Evolutionary conservation across 441 rosid species (phyloP).

Genomic region (Adansonia madagascariensis): DNA sequence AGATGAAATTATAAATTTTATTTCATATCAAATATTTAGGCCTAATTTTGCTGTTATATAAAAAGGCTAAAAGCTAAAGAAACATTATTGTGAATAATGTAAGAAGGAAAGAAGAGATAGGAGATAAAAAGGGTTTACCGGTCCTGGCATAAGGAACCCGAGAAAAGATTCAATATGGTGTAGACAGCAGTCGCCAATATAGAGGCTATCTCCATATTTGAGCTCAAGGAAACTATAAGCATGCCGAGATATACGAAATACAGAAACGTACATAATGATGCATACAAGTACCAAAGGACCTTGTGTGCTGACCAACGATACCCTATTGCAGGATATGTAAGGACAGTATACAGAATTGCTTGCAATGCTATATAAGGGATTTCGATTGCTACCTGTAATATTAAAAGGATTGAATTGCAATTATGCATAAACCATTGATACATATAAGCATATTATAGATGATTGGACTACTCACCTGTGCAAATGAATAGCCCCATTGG

Average conservation of each 20-base stretch:
- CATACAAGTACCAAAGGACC: constrained; percentile 55
- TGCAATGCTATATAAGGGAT: constrained; percentile 52
- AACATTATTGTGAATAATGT: background rate
- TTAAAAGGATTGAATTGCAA: no score
- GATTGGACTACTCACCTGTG: constrained; percentile 37
- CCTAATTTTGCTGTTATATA: background rate
- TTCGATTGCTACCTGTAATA: constrained; percentile 51
- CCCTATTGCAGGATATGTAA: constrained; percentile 61
- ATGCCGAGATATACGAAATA: constrained; percentile 56
- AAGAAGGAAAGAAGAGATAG: background rate
- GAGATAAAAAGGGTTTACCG: constrained; percentile 36
- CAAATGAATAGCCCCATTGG: constrained; percentile 51
- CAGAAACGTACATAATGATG: constrained; percentile 50
- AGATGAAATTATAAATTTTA: background rate
- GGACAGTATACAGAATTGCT: constrained; percentile 39
- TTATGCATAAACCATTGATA: no score
- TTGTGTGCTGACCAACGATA: constrained; percentile 43
- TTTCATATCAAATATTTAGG: background rate
- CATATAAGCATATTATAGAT: background rate
- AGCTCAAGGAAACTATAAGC: constrained; percentile 56
- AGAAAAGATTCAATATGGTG: constrained; percentile 55
- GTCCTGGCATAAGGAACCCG: constrained; percentile 67
- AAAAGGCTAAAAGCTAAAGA: no score
- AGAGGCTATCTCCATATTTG: constrained; percentile 47
- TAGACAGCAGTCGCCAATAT: constrained; percentile 42